phyloP scores from a whole-genome alignment of 176 grass and related monocot species.

The Avena sativa region DNA sequence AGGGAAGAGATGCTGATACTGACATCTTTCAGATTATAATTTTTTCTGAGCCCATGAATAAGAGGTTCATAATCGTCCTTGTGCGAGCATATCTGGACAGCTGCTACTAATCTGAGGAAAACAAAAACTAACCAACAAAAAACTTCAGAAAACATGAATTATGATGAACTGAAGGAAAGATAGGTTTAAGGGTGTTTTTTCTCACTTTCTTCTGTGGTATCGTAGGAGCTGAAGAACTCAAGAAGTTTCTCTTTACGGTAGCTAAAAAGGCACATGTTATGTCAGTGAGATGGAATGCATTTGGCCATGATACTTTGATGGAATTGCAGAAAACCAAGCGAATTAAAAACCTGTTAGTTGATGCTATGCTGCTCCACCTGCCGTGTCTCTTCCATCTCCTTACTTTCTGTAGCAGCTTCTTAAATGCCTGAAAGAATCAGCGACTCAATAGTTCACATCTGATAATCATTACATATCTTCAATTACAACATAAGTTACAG shows the following conservation, averaged over 20 bases:
- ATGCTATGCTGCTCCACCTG: background rate
- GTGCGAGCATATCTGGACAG: conserved; percentile 47
- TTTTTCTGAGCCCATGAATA: background rate
- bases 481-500: background rate
- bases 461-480: conserved; percentile 11
- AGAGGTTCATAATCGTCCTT: background rate
- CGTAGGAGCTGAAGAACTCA: conserved; percentile 17
- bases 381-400: conserved; percentile 39
- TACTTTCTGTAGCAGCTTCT: conserved; percentile 44
- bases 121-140: conserved; percentile 45
- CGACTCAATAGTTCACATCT: conserved; percentile 7
- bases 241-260: conserved; percentile 42
- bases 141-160: conserved; percentile 39
- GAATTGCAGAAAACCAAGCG: conserved; percentile 26
- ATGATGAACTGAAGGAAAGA: background rate
- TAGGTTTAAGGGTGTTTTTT: conserved; percentile 29
- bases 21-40: conserved; percentile 25
- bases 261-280: conserved; percentile 15
- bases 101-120: conserved; percentile 55
- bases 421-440: conserved; percentile 50
- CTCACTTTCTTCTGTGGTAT: conserved; percentile 18
- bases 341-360: conserved; percentile 23
- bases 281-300: background rate
- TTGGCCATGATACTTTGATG: background rate
- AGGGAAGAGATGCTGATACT: conserved; percentile 22